Base-by-base conservation (phyloP, 2,329 filamentous ascomycete species). In the Hypomyces rosellus region DNA sequence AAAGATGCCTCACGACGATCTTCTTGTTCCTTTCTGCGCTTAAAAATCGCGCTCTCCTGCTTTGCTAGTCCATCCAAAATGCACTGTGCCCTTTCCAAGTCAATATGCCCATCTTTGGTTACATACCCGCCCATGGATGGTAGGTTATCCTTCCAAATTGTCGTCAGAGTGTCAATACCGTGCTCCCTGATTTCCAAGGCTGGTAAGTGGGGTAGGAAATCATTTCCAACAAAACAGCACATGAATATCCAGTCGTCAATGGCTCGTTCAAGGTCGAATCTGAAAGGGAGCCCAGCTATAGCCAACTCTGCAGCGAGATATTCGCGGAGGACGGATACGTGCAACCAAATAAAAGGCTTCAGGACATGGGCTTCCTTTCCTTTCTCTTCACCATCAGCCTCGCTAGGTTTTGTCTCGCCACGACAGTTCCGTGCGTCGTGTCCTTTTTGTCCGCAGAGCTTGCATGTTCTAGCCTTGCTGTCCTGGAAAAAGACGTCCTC, bases 161-260 rank as follows among this genome's bases (percentile, higher is more conserved):
- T 86, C 57, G 91, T 95, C 50, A 99, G 76, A 1, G 91, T 95
- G 65, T 99, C 92, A 63, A 99, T 99, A 45, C 92, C 92, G 65
- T 96, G 91, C 64, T 99, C 93, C 54, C 93, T 84, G 66, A 99
- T 97, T 67, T 97, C 93, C 52, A 99, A 78, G 61, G 92, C 95
- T n/a, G 93, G 93, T 52, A 99, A 75, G 76, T 99, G 93, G 46
- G 93, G 93, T 59, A 99, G 73, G 72, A 99, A 99, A 74, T 99
- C 95, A 69, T 99, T 99, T 58, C 92, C 92, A 50, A 97, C 92
- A 66, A 97, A 97, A 73, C 95, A 97, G 72, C 92, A 97, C 84
- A 97, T 93, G 68, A 97, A 97, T 13, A 97, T 89, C 93, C 92
- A 97, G 65, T 97, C 92, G 68, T 97, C 93, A 52, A 97, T 81